Evolutionary conservation across 2,329 filamentous ascomycete genomes (phyloP).

Genomic region (Botrytis cinerea): DNA sequence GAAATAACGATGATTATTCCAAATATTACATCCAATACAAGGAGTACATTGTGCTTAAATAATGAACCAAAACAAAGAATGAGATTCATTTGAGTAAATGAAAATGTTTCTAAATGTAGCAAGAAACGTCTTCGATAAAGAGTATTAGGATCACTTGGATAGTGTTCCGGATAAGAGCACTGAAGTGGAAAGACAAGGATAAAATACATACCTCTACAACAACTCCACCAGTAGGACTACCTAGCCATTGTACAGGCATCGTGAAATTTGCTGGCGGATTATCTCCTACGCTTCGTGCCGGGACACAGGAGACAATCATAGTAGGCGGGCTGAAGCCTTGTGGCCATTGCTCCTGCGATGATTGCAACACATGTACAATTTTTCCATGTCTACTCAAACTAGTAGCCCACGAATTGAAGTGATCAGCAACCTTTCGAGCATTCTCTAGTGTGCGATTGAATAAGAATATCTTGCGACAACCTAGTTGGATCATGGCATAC

Average conservation of each 20-base stretch:
- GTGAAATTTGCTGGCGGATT: slow-evolving; percentile 68
- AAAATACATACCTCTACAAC: slow-evolving; percentile 58
- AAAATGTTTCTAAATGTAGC: background rate
- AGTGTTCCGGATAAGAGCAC: background rate
- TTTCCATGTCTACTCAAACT: slow-evolving; percentile 37
- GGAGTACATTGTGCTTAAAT: background rate
- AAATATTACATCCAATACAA: background rate
- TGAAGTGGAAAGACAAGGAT: background rate
- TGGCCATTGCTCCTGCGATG: slow-evolving; percentile 65
- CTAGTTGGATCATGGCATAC: slow-evolving; percentile 76
- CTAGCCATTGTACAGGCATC: slow-evolving; percentile 68
- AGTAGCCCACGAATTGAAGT: slow-evolving; percentile 59
- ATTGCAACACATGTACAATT: slow-evolving; percentile 53
- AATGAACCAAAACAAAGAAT: background rate
- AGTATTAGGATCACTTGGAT: background rate
- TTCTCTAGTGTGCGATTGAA: slow-evolving; percentile 68
- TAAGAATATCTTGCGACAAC: slow-evolving; percentile 73
- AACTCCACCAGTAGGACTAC: slow-evolving; percentile 72
- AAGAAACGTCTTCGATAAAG: background rate
- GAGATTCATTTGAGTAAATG: background rate
- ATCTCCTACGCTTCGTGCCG: slow-evolving; percentile 66
- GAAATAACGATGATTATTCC: background rate
- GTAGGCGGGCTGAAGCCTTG: slow-evolving; percentile 63
- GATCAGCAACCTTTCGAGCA: slow-evolving; percentile 65
- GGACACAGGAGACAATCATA: slow-evolving; percentile 75